A percentile compares a stretch with the other conserved stretches of the same genome.
Conservation (phyloP, 441 rosid species). For the Pelargonium citronellum region DNA sequence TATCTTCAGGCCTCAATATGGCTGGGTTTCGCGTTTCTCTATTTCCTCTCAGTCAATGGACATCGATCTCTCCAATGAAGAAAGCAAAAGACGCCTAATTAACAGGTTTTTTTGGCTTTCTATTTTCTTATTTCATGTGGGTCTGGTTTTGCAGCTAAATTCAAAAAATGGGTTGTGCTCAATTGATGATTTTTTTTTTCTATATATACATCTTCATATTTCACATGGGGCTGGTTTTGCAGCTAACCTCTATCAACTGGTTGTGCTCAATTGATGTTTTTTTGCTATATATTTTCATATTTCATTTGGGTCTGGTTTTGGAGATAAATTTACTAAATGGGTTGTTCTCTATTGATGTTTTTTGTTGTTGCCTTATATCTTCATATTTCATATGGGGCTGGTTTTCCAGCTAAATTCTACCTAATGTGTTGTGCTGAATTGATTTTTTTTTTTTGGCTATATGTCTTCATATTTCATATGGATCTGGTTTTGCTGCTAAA, state of each 20-base stretch:
- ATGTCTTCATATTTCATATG: background rate
- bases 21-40: slow-evolving; percentile 41
- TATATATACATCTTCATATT: too few relatives aligned
- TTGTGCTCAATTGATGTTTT: too few relatives aligned
- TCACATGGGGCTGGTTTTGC: too few relatives aligned
- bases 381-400: too few relatives aligned
- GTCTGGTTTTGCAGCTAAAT: background rate
- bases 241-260: too few relatives aligned
- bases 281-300: background rate
- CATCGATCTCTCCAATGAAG: slow-evolving; percentile 64
- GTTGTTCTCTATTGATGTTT: background rate
- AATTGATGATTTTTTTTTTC: background rate
- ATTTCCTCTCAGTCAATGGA: slow-evolving; percentile 24
- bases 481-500: background rate
- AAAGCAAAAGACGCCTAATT: slow-evolving; percentile 56
- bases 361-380: too few relatives aligned
- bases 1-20: slow-evolving; percentile 34
- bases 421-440: too few relatives aligned
- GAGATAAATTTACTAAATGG: background rate
- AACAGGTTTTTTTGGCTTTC: slow-evolving; percentile 44
- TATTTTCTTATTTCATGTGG: background rate
- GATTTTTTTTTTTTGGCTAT: too few relatives aligned
- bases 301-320: background rate
- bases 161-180: background rate
- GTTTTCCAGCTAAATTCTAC: too few relatives aligned